phyloP scores from a whole-genome alignment of 2,329 filamentous ascomycete species.

The Setomelanomma holmii region DNA sequence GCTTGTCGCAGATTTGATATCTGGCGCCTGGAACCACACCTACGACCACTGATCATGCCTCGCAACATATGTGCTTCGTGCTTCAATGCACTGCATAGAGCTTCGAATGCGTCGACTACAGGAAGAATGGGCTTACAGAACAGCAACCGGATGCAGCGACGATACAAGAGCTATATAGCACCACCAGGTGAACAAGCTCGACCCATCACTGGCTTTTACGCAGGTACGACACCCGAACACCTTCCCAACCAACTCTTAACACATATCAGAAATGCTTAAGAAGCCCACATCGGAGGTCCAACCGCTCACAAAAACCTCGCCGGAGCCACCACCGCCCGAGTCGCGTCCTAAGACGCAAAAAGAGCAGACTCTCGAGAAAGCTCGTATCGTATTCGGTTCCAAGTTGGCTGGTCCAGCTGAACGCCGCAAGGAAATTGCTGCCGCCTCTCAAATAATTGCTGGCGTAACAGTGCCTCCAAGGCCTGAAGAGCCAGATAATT shows the following conservation, averaged over 20 bases:
- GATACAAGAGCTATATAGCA: constrained; percentile 46
- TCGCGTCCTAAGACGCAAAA: constrained; percentile 56
- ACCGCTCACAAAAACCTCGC: constrained; percentile 40
- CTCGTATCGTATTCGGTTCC: constrained; percentile 81
- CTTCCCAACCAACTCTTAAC: constrained; percentile 10
- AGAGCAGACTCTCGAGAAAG: constrained; percentile 63
- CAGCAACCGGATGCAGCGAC: constrained; percentile 44
- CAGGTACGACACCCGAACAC: constrained; percentile 25
- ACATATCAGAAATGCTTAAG: constrained; percentile 47
- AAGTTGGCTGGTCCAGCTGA: constrained; percentile 76
- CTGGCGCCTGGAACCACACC: constrained; percentile 20
- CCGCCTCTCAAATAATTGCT: constrained; percentile 70
- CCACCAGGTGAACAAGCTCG: constrained; percentile 46
- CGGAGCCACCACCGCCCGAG: constrained; percentile 42
- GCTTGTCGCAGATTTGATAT: constrained; percentile 4
- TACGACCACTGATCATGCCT: constrained; percentile 27
- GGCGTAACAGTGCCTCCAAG: constrained; percentile 83
- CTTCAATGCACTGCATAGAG: constrained; percentile 21
- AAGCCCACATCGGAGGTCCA: constrained; percentile 35
- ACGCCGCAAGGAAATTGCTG: constrained; percentile 66
- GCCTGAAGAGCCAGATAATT: constrained; percentile 93
- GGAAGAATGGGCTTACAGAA: constrained; percentile 39
- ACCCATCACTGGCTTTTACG: constrained; percentile 49
- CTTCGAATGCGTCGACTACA: neutral
- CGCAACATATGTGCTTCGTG: constrained; percentile 35